These are phyloP conservation scores for Acanthamoeba polyphaga DNA, from an alignment of 208 protist species.

Conservation along the genomic window DNA sequence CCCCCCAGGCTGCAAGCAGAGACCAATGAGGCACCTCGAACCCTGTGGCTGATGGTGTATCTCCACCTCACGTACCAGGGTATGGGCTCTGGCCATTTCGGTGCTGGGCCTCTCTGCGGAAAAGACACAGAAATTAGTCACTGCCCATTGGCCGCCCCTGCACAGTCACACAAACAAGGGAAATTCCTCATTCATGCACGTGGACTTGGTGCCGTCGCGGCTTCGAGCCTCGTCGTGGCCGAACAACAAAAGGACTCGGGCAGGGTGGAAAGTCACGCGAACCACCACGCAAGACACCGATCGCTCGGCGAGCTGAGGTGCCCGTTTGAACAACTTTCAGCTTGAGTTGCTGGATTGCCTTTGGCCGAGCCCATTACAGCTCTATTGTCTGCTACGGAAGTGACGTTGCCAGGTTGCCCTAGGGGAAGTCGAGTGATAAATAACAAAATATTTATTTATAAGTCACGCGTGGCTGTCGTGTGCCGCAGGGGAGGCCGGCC, in stretches of 20 bases:
- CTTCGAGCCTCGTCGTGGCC: neutral
- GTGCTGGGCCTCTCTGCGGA: neutral
- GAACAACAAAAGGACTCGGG: no score
- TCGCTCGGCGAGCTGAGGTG: no score
- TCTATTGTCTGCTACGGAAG: no score
- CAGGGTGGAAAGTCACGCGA: no score
- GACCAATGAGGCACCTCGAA: neutral
- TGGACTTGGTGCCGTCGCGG: no score
- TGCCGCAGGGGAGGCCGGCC: no score
- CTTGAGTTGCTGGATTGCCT: no score
- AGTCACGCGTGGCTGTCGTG: neutral
- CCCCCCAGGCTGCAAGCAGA: neutral
- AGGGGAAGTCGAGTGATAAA: neutral
- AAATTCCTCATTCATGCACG: neutral
- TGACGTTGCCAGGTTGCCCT: no score
- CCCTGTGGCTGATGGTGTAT: neutral
- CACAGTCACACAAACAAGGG: neutral
- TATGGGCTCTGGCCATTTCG: neutral
- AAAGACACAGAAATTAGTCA: slow-evolving; percentile 25
- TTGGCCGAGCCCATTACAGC: no score
- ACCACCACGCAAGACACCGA: no score
- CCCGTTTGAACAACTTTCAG: no score
- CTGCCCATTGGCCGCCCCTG: neutral
- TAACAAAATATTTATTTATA: slow-evolving; percentile 15
- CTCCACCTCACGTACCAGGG: neutral